Evolutionary conservation across 495 filamentous ascomycete genomes (phyloP).

Genomic region (Penicillium lividum): DNA sequence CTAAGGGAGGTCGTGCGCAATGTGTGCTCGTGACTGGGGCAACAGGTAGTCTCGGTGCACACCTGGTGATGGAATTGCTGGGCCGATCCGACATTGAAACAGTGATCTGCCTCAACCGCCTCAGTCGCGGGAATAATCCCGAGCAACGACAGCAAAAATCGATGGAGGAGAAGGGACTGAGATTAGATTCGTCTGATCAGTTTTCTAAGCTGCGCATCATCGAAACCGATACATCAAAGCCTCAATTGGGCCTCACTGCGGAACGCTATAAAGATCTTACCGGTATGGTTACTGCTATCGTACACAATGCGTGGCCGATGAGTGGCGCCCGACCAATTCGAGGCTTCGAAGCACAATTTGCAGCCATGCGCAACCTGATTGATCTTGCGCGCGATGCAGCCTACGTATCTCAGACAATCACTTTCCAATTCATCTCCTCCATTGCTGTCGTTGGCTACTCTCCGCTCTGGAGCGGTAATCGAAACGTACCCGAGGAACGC

Average conservation of each 20-base stretch:
- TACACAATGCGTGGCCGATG: constrained; percentile 46
- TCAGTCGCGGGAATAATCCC: no score
- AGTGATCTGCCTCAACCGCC: no score
- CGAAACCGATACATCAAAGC: constrained; percentile 44
- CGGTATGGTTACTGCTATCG: constrained; percentile 31
- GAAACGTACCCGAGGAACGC: constrained; percentile 28
- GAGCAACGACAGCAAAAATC: no score
- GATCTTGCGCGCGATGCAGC: constrained; percentile 40
- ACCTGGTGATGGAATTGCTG: no score
- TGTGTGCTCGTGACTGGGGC: no score
- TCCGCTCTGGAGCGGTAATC: constrained; percentile 31
- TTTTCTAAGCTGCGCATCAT: constrained; percentile 1
- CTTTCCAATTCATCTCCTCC: constrained; percentile 52
- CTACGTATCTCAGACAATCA: background rate
- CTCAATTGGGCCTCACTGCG: constrained; percentile 43
- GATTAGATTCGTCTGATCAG: no score
- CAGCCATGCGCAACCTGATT: constrained; percentile 31
- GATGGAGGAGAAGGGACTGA: no score
- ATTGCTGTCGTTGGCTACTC: constrained; percentile 46
- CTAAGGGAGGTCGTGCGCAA: no score
- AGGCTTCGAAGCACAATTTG: constrained; percentile 35
- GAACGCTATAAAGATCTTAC: constrained; percentile 11
- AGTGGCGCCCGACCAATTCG: constrained; percentile 30
- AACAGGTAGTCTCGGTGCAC: no score
- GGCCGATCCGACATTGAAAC: no score